Conservation (phyloP, 148 eudicot species). For the Rhododendron williamsianum region DNA sequence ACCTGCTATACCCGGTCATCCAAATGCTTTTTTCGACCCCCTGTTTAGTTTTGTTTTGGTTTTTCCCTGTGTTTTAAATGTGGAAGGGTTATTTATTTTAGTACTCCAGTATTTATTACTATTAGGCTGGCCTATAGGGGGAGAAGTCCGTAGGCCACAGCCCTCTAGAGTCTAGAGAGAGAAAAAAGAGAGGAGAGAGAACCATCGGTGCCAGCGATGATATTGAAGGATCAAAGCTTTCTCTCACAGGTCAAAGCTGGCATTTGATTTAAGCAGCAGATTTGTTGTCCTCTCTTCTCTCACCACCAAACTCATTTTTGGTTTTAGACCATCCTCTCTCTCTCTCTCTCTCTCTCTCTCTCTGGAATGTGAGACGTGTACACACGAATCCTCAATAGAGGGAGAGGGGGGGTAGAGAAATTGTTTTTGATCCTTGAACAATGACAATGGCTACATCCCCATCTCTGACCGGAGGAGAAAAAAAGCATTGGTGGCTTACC, state of each 20-base stretch:
- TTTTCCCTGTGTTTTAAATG: not conserved
- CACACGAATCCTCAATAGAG: not conserved
- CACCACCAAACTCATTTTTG: not conserved
- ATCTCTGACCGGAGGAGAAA: constrained; percentile 39
- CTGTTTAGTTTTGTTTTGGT: too few relatives aligned
- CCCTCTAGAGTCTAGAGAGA: constrained; percentile 14
- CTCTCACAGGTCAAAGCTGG: constrained; percentile 42
- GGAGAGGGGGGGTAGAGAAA: not conserved
- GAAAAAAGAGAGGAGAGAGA: constrained; percentile 16
- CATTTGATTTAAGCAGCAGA: constrained; percentile 11
- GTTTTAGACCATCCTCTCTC: not conserved
- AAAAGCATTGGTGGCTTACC: constrained; percentile 92
- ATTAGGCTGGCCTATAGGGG: not conserved
- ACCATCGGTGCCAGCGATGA: constrained; percentile 71
- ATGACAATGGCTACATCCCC: constrained; percentile 47
- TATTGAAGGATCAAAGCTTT: constrained; percentile 64
- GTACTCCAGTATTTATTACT: not conserved
- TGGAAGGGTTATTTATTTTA: not conserved
- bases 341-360: constrained; percentile 6
- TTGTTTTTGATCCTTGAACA: constrained; percentile 29
- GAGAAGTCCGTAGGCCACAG: not conserved
- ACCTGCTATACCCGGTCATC: constrained; percentile 9
- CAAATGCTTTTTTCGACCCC: not conserved
- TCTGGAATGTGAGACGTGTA: constrained; percentile 1
- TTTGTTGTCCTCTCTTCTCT: not conserved